phyloP scores from a whole-genome alignment of 176 grass and related monocot species.

The Dactylis glomerata region DNA sequence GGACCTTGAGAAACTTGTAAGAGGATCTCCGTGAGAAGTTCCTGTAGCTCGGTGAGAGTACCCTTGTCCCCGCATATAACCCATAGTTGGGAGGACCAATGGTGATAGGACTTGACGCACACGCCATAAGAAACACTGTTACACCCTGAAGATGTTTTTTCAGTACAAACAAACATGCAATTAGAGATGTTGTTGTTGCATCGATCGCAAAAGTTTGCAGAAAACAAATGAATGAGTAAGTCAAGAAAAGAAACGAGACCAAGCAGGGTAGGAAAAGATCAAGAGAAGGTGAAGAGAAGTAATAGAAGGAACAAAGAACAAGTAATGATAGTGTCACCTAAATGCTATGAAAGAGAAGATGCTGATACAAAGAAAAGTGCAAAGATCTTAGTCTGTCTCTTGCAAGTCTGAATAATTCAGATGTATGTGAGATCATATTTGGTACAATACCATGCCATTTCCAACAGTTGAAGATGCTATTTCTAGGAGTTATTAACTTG shows the following conservation, averaged over 20 bases:
- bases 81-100: conserved; percentile 29
- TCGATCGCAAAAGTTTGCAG: not conserved
- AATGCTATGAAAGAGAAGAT: not conserved
- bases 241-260: not conserved
- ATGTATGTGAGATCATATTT: not conserved
- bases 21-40: conserved; percentile 23
- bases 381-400: not conserved
- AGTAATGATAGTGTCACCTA: not conserved
- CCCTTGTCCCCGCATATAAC: conserved; percentile 14
- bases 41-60: conserved; percentile 18
- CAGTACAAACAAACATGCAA: not conserved
- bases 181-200: not conserved
- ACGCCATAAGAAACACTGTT: conserved; percentile 27
- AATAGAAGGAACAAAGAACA: not conserved
- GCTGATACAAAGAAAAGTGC: not conserved
- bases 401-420: not conserved
- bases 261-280: not conserved
- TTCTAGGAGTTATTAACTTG: not conserved
- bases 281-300: not conserved
- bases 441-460: conserved; percentile 1
- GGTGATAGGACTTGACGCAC: conserved; percentile 11
- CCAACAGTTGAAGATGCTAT: not conserved
- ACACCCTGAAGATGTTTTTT: not conserved
- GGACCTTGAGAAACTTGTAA: conserved; percentile 43
- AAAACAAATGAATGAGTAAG: not conserved